Base-by-base conservation (phyloP, 2,329 filamentous ascomycete genomes). In the Hymenoscyphus scutula region DNA sequence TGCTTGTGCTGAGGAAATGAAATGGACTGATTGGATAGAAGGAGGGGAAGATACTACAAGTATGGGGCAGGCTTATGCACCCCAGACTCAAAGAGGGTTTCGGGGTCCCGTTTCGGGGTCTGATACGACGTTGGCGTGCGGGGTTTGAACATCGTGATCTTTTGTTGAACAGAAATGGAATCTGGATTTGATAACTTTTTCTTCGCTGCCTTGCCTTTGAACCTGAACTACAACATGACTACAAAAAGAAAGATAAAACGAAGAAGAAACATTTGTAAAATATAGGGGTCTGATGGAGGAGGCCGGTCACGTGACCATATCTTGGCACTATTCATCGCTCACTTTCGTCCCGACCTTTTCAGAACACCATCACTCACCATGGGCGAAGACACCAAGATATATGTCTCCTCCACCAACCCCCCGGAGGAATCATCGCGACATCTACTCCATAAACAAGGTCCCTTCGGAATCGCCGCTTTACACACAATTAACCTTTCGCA, bases 41-140 rank as follows among this genome's bases (percentile, higher is more conserved):
- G 19, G 37, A 41, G 56, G 56, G 25, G 56, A n/a, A n/a, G n/a
- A n/a, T n/a, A n/a, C n/a, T n/a, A n/a, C 23, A 37, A 3, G 7
- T 23, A 8, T 48, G 41, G 41, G 41, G 41, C 41, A 11, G 7
- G 25, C 34, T 45, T 58, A 58, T 56, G 54, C 54, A 58, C 56
- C 37, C 37, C 56, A 30, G 37, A 58, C 19, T 58, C 19, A 15
- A 30, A 34, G 19, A 56, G 19, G 19, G 32, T n/a, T 56, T 30
- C 54, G 19, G 54, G 30, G 54, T 56, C 41, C 25, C 13, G 34
- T 57, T 57, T 17, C 55, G 25, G 38, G 37, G 37, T 48, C 34
- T 41, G 56, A 30, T 58, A 48, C 56, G 37, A 19, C 38, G 38
- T 6, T 41, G 38, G 38, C 38, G 38, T 41, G 38, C 38, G 38